Conservation (phyloP, 2,329 filamentous ascomycete species). For the Diaporthe caulivora region DNA sequence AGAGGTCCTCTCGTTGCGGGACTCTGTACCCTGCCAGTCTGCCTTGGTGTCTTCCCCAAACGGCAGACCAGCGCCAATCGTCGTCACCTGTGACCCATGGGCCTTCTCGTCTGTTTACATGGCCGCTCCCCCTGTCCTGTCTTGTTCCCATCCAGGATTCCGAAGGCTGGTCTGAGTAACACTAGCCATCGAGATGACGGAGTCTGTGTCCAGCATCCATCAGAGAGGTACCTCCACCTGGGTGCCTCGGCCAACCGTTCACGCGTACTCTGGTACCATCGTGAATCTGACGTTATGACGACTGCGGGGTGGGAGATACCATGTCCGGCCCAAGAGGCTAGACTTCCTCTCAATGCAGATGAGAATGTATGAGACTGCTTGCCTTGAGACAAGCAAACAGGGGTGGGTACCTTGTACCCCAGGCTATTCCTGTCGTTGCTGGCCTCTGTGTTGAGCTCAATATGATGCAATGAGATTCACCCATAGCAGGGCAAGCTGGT, state of each 20-base stretch:
- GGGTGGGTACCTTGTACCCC: slow-evolving; percentile 7
- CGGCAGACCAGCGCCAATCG: not conserved
- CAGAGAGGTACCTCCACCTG: not conserved
- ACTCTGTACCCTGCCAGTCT: slow-evolving; percentile 2
- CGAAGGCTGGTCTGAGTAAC: not conserved
- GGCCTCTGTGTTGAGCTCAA: not conserved
- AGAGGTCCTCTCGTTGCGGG: not conserved
- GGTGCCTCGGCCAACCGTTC: not conserved
- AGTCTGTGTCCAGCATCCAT: not conserved
- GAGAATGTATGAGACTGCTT: slow-evolving; percentile 7
- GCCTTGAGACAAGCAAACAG: not conserved
- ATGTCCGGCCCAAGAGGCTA: not conserved
- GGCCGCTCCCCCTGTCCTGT: not conserved
- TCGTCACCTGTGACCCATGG: not conserved
- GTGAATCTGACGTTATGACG: not conserved
- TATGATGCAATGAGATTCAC: slow-evolving; percentile 23
- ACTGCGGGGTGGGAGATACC: slow-evolving; percentile 15
- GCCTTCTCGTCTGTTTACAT: slow-evolving; percentile 10
- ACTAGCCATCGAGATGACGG: slow-evolving; percentile 20
- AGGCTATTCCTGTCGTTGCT: slow-evolving; percentile 6
- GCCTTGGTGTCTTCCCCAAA: not conserved
- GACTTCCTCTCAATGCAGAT: not conserved
- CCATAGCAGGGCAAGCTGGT: not conserved
- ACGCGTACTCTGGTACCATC: not conserved
- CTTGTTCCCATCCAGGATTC: not conserved